Evolutionary conservation across 208 protist species (phyloP).

Genomic region (Acanthamoeba culbertsoni): DNA sequence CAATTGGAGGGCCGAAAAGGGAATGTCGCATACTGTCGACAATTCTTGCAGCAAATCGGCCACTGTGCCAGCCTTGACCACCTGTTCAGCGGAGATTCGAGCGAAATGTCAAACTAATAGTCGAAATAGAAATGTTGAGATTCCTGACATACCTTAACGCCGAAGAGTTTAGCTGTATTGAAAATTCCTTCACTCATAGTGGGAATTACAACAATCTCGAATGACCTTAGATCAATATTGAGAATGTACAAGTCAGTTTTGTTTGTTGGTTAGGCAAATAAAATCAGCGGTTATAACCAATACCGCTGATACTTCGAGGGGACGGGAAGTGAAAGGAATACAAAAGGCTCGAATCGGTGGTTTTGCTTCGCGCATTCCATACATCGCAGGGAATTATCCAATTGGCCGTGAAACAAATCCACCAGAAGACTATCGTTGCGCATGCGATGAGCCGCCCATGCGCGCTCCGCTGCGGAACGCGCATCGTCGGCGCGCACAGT

Average conservation of each 20-base stretch:
- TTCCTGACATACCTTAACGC: not conserved
- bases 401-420: constrained; percentile 27
- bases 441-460: not conserved
- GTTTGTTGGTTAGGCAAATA: not conserved
- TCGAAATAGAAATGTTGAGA: too few species aligned
- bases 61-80: constrained; percentile 1
- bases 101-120: too few species aligned
- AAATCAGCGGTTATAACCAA: not conserved
- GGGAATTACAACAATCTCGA: constrained; percentile 4
- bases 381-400: not conserved
- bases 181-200: not conserved
- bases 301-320: constrained; percentile 32
- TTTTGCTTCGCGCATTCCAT: not conserved
- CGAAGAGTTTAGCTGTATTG: not conserved
- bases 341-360: constrained; percentile 17
- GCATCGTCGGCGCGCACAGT: not conserved
- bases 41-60: not conserved
- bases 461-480: not conserved
- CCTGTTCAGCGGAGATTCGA: too few species aligned
- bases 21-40: not conserved
- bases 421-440: not conserved
- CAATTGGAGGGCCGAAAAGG: not conserved
- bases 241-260: too few species aligned
- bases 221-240: not conserved
- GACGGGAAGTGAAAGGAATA: constrained; percentile 5